Conservation (phyloP, 768 basidiomycete species). For the Lyophyllum semitale region DNA sequence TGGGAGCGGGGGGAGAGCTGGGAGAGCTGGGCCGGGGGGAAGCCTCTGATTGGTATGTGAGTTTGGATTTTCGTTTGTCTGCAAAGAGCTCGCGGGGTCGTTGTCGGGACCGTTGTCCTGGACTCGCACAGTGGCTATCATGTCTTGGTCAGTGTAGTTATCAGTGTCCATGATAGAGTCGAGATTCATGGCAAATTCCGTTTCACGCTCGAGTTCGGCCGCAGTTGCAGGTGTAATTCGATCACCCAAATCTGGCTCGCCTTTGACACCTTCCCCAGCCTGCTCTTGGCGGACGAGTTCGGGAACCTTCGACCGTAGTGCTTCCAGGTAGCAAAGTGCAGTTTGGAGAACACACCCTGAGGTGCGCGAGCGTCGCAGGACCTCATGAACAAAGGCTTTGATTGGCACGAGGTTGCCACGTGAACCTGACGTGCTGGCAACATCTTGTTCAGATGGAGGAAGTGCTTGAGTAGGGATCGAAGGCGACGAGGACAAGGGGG, state of each 20-base stretch:
- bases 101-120: slow-evolving; percentile 28
- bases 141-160: slow-evolving; percentile 21
- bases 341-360: slow-evolving; percentile 84
- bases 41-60: background rate
- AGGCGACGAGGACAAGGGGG: slow-evolving; percentile 27
- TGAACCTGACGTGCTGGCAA: slow-evolving; percentile 17
- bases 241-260: slow-evolving; percentile 42
- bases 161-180: slow-evolving; percentile 15
- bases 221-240: slow-evolving; percentile 44
- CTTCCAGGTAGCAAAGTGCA: slow-evolving; percentile 86
- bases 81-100: slow-evolving; percentile 11
- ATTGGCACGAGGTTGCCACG: slow-evolving; percentile 55
- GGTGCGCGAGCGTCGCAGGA: slow-evolving; percentile 83
- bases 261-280: slow-evolving; percentile 39
- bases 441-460: slow-evolving; percentile 21
- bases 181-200: slow-evolving; percentile 26
- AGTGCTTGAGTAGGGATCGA: slow-evolving; percentile 7
- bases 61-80: background rate
- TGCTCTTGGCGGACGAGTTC: slow-evolving; percentile 58
- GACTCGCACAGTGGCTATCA: slow-evolving; percentile 47
- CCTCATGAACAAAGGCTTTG: slow-evolving; percentile 84
- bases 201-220: slow-evolving; percentile 43
- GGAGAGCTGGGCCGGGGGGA: slow-evolving; percentile 11
- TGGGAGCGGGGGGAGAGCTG: slow-evolving; percentile 48
- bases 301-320: slow-evolving; percentile 71